Evolutionary conservation across 2,329 filamentous ascomycete genomes (phyloP), one percentile per base, ranked within the genome.

Genomic region (Fusarium sp.): DNA sequence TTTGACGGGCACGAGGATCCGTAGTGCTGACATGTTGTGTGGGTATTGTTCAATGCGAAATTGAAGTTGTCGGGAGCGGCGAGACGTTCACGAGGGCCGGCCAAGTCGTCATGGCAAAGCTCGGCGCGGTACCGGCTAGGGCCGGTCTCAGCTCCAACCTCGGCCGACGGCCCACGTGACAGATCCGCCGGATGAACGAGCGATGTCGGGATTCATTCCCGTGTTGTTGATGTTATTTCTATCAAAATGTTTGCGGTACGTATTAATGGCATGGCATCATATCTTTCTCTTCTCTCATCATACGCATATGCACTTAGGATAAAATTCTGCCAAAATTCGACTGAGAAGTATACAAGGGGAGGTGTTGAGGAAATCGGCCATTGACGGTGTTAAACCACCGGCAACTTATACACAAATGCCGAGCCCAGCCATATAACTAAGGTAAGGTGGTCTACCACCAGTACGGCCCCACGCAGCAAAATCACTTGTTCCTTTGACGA

Each of bases 1-100:
- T 86, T 95, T 95, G 53, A 95, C 86, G 83, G 93, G 93, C 7
- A 95, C 93, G 71, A 95, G 88, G 83, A 95, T 95, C 82, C 92
- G 87, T 78, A 94, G 84, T 63, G 88, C 86, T 78, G 89, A 90
- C 89, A 91, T 91, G 72, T 75, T 71, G 69, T 62, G 28, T 58
- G 79, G 75, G 75, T 77, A 75, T 70, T 74, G 77, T 67, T 72
- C 75, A 77, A 77, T 79, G 71, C 60, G 49, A 61, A 60, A 56
- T 67, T 46, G 50, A 67, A 72, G 75, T 74, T 77, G 72, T 68
- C 61, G 50, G 30, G 57, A 70, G 65, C 74, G 67, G 67, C 65
- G 61, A 67, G 71, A 61, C 58, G 47, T 73, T 66, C 62, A 73
- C 60, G 58, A 73, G 67, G 57, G 66, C 71, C 71, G 67, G 38